These are phyloP conservation scores for Fusarium napiforme DNA, from an alignment of 2,329 filamentous ascomycete genomes.

Conservation along the genomic window DNA sequence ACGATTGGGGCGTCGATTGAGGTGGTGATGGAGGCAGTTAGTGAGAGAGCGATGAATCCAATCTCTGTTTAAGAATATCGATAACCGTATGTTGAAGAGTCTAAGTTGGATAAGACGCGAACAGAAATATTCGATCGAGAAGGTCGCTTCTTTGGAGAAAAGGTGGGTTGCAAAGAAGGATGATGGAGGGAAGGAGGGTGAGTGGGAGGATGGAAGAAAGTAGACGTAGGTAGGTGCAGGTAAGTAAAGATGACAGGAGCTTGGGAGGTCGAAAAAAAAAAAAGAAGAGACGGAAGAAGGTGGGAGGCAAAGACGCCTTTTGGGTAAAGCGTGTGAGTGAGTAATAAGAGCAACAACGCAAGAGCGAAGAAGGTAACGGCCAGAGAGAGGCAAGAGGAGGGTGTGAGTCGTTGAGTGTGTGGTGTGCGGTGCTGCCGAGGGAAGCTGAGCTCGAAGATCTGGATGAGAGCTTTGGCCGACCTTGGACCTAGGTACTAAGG, in stretches of 20 bases:
- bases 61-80: neutral
- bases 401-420: conserved; percentile 39
- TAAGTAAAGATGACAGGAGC: conserved; percentile 36
- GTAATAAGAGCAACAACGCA: conserved; percentile 40
- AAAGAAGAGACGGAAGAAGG: conserved; percentile 41
- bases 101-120: conserved; percentile 19
- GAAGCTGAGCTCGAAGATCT: conserved; percentile 36
- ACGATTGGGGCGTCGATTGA: conserved; percentile 36
- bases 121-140: conserved; percentile 19
- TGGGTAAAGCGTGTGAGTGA: conserved; percentile 42
- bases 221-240: conserved; percentile 24
- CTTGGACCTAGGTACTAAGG: conserved; percentile 4
- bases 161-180: conserved; percentile 32
- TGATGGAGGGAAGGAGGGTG: conserved; percentile 21
- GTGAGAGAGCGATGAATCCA: conserved; percentile 13
- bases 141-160: conserved; percentile 13
- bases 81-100: conserved; percentile 8
- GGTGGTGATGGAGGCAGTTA: conserved; percentile 11
- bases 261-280: conserved; percentile 28
- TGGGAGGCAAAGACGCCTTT: conserved; percentile 46
- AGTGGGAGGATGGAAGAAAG: conserved; percentile 21
- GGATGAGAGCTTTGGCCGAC: conserved; percentile 25
- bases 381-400: conserved; percentile 38
- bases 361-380: conserved; percentile 29
- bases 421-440: conserved; percentile 39